Percentiles rank a stretch among this genome's conserved stretches.
These are phyloP conservation scores for Isoetes engelmannii DNA, from an alignment of 83 land plant genomes.

Conservation along the genomic window DNA sequence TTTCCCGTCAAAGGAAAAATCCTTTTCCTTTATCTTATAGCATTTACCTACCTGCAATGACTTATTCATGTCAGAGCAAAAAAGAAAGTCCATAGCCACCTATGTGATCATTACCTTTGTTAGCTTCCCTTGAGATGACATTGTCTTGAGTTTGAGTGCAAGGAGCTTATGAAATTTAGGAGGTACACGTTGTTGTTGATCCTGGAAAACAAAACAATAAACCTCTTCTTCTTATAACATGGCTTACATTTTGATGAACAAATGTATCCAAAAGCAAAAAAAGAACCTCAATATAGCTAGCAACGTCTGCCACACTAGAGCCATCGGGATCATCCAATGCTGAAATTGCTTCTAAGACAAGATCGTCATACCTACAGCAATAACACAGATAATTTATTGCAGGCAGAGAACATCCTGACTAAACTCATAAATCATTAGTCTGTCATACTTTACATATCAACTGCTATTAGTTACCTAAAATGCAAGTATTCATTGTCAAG, in stretches of 20 bases:
- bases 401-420: too few species aligned
- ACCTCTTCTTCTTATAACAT: background rate
- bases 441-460: too few species aligned
- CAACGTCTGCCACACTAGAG: constrained; percentile 25
- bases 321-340: constrained; percentile 27
- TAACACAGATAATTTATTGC: too few species aligned
- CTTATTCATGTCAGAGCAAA: background rate
- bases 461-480: too few species aligned
- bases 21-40: constrained; percentile 21
- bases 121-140: constrained; percentile 24
- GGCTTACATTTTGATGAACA: background rate
- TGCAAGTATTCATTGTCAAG: too few species aligned
- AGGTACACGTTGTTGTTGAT: constrained; percentile 25
- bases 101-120: constrained; percentile 15
- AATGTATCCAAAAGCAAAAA: background rate
- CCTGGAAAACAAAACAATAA: background rate
- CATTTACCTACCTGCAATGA: constrained; percentile 19
- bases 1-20: background rate
- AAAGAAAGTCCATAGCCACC: background rate
- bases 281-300: constrained; percentile 27
- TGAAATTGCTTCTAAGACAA: constrained; percentile 24
- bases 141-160: constrained; percentile 25
- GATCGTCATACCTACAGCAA: constrained; percentile 22
- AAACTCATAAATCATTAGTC: too few species aligned
- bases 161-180: constrained; percentile 26